Evolutionary conservation across 1,284 basidiomycete genomes (phyloP), one percentile per base, ranked within the genome.

Genomic region (Meripilus lineatus): DNA sequence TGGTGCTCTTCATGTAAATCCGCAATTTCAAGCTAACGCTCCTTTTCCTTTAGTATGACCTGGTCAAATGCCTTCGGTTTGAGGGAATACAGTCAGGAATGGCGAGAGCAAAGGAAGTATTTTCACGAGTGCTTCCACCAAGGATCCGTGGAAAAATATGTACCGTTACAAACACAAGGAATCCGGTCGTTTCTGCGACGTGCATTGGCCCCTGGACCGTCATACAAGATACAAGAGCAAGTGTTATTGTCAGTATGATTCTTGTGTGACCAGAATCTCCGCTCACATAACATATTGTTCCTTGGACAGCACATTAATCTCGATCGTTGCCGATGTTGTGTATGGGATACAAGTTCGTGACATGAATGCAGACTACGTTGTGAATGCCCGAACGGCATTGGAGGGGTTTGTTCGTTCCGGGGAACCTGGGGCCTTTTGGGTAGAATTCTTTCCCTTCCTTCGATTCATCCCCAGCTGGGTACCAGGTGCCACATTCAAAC

Each of bases 261-360:
- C n/a, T n/a, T n/a, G n/a, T n/a, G n/a, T n/a, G n/a, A n/a, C n/a
- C n/a, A n/a, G n/a, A n/a, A n/a, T n/a, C n/a, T 30, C 10, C 28
- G 28, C 28, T n/a, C 8, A 10, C 8, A 30, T 30, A 30, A 30
- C 28, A 10, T 30, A 30, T n/a, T 37, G 4, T 25, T 33, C 10
- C n/a, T 20, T 14, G 5, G 10, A 10, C n/a, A n/a, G n/a, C n/a
- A n/a, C n/a, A n/a, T n/a, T n/a, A n/a, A n/a, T n/a, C n/a, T n/a
- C 38, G 11, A 21, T 18, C 42, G 36, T 55, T 4, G 30, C 53
- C 11, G 50, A 50, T 40, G 37, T 45, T 4, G 46, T 49, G 6
- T 53, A 55, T 33, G 54, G 54, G 28, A 51, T 53, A 20, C 38
- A 53, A 17, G 45, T 53, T 5, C 48, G 46, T 20, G 45, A 50